phyloP scores from a whole-genome alignment of 176 grass and related monocot species.

The Carex pumila region DNA sequence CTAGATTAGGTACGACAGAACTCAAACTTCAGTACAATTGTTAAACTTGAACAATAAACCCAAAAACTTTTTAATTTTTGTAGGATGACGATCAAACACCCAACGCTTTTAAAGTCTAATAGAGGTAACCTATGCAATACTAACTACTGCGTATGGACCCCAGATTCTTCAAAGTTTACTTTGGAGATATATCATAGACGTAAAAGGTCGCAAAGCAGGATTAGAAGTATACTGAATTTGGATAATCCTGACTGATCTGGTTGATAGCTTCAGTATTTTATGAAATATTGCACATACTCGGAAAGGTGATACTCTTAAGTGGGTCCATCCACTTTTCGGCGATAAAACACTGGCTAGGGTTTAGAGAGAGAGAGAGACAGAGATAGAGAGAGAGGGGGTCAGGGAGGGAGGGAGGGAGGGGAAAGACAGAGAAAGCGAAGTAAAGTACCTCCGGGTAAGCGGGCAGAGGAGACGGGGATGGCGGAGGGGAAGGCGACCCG shows the following conservation, averaged over 20 bases:
- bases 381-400: no score
- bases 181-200: background rate
- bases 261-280: background rate
- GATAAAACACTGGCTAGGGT: constrained; percentile 6
- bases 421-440: background rate
- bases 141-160: background rate
- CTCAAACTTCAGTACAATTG: background rate
- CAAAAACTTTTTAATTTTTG: background rate
- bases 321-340: background rate
- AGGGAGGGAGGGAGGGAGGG: background rate
- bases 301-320: background rate
- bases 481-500: background rate
- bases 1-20: background rate
- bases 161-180: background rate
- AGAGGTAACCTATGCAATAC: background rate
- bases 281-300: background rate
- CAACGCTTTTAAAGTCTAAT: background rate
- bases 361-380: background rate
- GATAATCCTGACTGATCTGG: background rate
- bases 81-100: background rate
- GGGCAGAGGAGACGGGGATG: background rate
- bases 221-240: background rate
- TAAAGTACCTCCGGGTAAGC: constrained; percentile 1
- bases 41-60: background rate
- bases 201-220: no score